These are phyloP conservation scores for Phoenix roebelenii DNA, from an alignment of 176 grass and related monocot species.

Conservation along the genomic window DNA sequence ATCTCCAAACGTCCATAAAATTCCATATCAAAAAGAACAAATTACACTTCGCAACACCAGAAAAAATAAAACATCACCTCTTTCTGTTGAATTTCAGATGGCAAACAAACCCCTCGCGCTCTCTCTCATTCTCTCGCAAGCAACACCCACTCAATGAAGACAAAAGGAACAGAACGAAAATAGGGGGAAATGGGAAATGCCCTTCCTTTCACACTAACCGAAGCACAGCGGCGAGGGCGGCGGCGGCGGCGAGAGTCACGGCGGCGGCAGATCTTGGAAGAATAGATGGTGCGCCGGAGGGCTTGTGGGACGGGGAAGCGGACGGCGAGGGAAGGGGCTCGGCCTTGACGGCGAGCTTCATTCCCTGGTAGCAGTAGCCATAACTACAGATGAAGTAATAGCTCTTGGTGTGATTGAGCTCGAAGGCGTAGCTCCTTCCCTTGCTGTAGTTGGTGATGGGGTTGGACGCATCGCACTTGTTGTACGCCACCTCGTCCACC, in stretches of 20 bases:
- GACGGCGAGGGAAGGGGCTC: conserved; percentile 12
- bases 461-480: conserved; percentile 33
- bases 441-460: conserved; percentile 40
- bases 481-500: conserved; percentile 49
- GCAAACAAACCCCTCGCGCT: too few relatives aligned
- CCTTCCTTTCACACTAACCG: too few relatives aligned
- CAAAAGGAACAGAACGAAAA: too few relatives aligned
- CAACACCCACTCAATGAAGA: too few relatives aligned
- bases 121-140: too few relatives aligned
- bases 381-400: conserved; percentile 85
- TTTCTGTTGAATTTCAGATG: too few relatives aligned
- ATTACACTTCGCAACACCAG: too few relatives aligned
- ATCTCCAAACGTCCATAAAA: too few relatives aligned
- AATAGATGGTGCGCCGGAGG: background rate
- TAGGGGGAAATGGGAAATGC: too few relatives aligned
- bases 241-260: background rate
- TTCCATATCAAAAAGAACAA: too few relatives aligned
- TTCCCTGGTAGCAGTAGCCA: conserved; percentile 61
- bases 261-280: background rate
- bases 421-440: conserved; percentile 37
- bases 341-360: conserved; percentile 50
- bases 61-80: too few relatives aligned
- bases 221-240: too few relatives aligned
- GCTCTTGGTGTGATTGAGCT: conserved; percentile 34
- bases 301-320: background rate